A percentile compares a stretch with the other conserved stretches of the same genome.
These are phyloP conservation scores for Mallotus nudiflorus DNA, from an alignment of 345 rosid species.

Conservation along the genomic window DNA sequence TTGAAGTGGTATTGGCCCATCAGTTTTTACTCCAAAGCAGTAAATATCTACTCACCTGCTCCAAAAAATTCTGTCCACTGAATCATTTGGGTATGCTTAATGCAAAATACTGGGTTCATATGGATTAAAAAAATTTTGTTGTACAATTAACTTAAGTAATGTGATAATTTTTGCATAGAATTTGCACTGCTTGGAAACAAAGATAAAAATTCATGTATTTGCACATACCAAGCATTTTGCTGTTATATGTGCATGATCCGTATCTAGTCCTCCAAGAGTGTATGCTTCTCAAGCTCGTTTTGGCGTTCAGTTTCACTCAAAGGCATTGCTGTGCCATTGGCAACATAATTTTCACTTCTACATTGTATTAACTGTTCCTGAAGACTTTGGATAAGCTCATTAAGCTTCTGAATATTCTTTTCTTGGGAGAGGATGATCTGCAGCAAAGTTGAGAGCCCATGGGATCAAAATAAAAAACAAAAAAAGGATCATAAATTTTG, in stretches of 20 bases:
- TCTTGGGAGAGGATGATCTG: slow-evolving; percentile 79
- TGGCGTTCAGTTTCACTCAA: slow-evolving; percentile 43
- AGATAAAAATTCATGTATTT: slow-evolving; percentile 12
- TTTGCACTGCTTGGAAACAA: not conserved
- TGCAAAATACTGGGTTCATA: not conserved
- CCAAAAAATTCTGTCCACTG: not conserved
- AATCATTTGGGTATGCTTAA: not conserved
- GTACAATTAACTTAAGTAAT: slow-evolving; percentile 15
- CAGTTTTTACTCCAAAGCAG: not conserved
- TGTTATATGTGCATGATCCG: slow-evolving; percentile 10
- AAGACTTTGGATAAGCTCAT: slow-evolving; percentile 55
- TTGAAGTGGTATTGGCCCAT: not conserved
- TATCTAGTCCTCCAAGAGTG: slow-evolving; percentile 43
- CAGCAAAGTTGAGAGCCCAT: slow-evolving; percentile 12
- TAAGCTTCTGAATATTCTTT: slow-evolving; percentile 64
- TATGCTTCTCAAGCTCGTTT: slow-evolving; percentile 50
- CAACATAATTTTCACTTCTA: slow-evolving; percentile 40
- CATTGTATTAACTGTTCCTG: slow-evolving; percentile 55
- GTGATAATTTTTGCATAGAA: not conserved
- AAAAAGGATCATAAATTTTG: not conserved
- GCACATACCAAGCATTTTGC: slow-evolving; percentile 24
- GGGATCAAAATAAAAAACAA: not conserved
- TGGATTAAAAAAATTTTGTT: not conserved
- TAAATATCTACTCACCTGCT: not conserved
- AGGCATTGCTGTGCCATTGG: slow-evolving; percentile 34